Evolutionary conservation across 2,329 filamentous ascomycete species (phyloP), one percentile per base, ranked within the genome.

Genomic region (Nemania serpens): DNA sequence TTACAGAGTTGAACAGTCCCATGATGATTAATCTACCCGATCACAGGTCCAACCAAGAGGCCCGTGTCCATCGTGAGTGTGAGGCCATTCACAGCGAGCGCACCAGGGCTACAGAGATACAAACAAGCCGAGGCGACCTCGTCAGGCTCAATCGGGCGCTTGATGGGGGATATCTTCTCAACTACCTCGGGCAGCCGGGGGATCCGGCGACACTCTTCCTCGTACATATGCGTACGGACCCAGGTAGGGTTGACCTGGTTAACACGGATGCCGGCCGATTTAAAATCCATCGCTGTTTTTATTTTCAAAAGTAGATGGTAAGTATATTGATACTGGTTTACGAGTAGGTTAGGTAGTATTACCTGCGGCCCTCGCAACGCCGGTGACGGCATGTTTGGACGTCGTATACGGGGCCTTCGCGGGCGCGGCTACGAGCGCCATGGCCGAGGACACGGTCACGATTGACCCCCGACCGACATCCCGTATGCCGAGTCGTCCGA

Each of bases 381-480:
- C 70, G 2, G 66, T 62, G 3, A 69, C 47, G 9, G 70, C 71
- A 37, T 73, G 70, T 41, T 72, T 72, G 15, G 70, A 69, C 2
- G 70, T 67, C 1, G 64, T 58, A 52, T 73, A 73, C 0, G 68
- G 47, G 0, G 53, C 48, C 37, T 68, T 68, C 3, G 42, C 51
- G 4, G 59, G 55, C 2, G 71, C 61, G 9, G 68, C 64, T 25
- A 61, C 56, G 3, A 66, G 13, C 2, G 69, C 66, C 61, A 70
- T 68, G 2, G 68, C 55, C 2, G 70, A 73, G 39, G 69, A 68
- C 10, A 69, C 62, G 45, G 73, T 73, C 13, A 75, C 68, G 45
- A 74, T 74, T 29, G 69, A 68, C 33, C 73, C 73, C 55, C 73
- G 69, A 2, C 66, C 68, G 10, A 58, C 17, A 15, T 68, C 63